These are phyloP conservation scores for Xylaria flabelliformis DNA, from an alignment of 495 filamentous ascomycete genomes.

Conservation along the genomic window DNA sequence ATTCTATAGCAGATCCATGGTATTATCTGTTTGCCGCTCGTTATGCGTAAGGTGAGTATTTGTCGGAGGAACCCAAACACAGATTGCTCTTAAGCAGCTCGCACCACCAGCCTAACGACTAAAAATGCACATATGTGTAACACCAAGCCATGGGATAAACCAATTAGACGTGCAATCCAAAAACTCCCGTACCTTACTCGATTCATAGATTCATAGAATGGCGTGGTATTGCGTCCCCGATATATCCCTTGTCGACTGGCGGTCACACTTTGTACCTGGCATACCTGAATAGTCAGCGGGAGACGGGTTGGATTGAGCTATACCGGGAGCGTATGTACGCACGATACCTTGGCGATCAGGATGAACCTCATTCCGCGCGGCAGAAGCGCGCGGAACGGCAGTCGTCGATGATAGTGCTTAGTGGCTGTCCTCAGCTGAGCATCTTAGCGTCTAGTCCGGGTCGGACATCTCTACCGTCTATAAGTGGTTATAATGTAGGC, in stretches of 20 bases:
- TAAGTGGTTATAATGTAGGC: neutral
- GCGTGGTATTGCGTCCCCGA: neutral
- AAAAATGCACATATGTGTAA: neutral
- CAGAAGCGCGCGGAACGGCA: conserved; percentile 9
- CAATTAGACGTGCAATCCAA: neutral
- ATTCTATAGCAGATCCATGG: neutral
- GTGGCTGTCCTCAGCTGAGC: neutral
- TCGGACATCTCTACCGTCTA: neutral
- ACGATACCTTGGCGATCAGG: neutral
- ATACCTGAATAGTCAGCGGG: neutral
- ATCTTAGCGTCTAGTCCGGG: neutral
- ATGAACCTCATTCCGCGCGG: neutral
- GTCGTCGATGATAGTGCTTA: neutral
- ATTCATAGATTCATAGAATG: neutral
- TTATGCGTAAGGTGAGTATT: neutral
- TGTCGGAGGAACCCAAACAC: too few species aligned
- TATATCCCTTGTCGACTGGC: neutral
- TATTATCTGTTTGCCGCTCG: neutral
- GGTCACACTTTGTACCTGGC: neutral
- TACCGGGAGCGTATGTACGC: neutral
- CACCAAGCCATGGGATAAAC: neutral
- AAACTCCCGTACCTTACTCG: neutral
- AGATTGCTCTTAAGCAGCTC: neutral
- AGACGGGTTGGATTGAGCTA: neutral
- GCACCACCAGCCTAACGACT: neutral